These are phyloP conservation scores for Mucor saturninus DNA, from an alignment of 371 early-diverging fungal species.

Conservation along the genomic window DNA sequence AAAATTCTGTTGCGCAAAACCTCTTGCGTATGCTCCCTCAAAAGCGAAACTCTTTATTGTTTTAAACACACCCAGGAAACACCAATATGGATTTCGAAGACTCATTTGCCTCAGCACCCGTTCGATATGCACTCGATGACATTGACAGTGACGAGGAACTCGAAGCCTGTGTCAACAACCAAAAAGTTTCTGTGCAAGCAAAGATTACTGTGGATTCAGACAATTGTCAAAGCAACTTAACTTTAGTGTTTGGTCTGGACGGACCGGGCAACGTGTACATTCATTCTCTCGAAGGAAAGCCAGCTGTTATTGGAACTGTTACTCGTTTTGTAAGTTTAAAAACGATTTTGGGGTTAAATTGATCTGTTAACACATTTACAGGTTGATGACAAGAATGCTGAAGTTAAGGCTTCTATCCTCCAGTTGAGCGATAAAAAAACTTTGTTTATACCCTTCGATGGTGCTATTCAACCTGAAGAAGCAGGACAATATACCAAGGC, in stretches of 20 bases:
- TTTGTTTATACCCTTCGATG: constrained; percentile 15
- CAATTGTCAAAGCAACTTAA: constrained; percentile 9
- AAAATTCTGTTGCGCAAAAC: no score
- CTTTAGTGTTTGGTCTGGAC: constrained; percentile 39
- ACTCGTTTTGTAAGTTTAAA: constrained; percentile 8
- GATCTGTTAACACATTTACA: constrained; percentile 3
- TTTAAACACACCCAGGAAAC: neutral
- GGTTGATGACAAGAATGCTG: constrained; percentile 9
- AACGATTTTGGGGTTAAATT: neutral
- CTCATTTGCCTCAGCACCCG: constrained; percentile 44
- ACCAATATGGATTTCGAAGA: constrained; percentile 37
- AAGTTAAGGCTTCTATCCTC: constrained; percentile 13
- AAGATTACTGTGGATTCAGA: neutral
- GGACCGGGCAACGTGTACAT: constrained; percentile 46
- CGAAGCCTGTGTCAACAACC: constrained; percentile 17
- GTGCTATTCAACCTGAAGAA: constrained; percentile 26
- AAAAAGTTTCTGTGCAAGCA: constrained; percentile 7
- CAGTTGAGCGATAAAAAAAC: constrained; percentile 1
- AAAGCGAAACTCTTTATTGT: no score
- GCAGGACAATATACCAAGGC: constrained; percentile 20
- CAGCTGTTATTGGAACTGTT: constrained; percentile 10
- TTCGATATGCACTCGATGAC: constrained; percentile 51
- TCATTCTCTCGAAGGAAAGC: constrained; percentile 21
- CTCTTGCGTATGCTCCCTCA: no score
- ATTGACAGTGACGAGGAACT: constrained; percentile 43